Evolutionary conservation across 306 rosid genomes (phyloP).

Genomic region (Lablab purpureus): DNA sequence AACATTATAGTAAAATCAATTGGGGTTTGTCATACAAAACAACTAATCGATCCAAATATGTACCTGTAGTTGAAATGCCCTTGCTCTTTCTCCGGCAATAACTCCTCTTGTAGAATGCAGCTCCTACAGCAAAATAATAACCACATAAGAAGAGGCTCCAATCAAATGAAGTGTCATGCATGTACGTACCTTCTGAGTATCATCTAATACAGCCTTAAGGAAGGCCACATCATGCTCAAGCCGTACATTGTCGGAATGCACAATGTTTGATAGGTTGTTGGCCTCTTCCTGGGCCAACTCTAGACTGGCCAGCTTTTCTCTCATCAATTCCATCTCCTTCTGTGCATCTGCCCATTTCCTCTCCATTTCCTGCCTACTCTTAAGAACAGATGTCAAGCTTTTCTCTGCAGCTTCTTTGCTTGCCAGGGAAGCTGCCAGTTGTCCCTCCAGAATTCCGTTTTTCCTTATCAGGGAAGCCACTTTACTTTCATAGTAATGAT

Average conservation of each 20-base stretch:
- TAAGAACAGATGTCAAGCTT: constrained; percentile 70
- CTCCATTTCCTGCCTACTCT: constrained; percentile 83
- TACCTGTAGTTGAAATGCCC: constrained; percentile 98
- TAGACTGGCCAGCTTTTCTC: constrained; percentile 79
- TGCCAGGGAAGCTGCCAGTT: constrained; percentile 73
- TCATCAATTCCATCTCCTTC: constrained; percentile 76
- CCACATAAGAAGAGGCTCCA: constrained; percentile 4
- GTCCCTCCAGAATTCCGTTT: constrained; percentile 87
- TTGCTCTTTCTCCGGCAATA: constrained; percentile 82
- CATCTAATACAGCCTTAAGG: constrained; percentile 95
- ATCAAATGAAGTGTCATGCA: constrained; percentile 6
- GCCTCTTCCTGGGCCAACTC: constrained; percentile 92
- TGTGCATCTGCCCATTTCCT: constrained; percentile 63
- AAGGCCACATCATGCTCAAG: constrained; percentile 97
- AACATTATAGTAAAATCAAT: constrained; percentile 4
- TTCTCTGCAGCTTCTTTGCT: constrained; percentile 84
- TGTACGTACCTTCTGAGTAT: constrained; percentile 81
- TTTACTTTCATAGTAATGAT: constrained; percentile 79
- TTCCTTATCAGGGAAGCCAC: constrained; percentile 75
- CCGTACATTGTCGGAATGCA: constrained; percentile 91
- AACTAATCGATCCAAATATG: neutral
- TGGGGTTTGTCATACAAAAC: neutral
- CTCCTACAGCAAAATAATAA: constrained; percentile 59
- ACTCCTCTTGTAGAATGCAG: constrained; percentile 96
- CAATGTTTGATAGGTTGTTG: constrained; percentile 81